Conservation (phyloP, 2,329 filamentous ascomycete species). For the Helotiales sp. region DNA sequence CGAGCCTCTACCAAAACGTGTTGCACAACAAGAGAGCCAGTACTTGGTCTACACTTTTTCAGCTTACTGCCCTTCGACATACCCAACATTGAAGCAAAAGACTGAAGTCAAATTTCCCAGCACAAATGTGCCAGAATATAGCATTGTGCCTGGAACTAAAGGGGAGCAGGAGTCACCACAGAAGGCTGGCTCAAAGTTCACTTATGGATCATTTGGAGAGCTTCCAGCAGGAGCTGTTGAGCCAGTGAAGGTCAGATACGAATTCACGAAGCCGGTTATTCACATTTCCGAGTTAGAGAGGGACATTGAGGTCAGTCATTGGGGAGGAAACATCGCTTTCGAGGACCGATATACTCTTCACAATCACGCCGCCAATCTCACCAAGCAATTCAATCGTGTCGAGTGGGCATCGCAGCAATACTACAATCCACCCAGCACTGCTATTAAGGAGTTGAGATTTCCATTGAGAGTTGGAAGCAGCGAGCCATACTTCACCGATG, state of each 20-base stretch:
- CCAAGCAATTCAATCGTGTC: slow-evolving; percentile 71
- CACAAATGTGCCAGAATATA: slow-evolving; percentile 80
- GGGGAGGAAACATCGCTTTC: slow-evolving; percentile 94
- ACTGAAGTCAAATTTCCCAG: slow-evolving; percentile 91
- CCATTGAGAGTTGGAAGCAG: slow-evolving; percentile 76
- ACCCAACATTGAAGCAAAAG: slow-evolving; percentile 89
- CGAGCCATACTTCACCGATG: slow-evolving; percentile 92
- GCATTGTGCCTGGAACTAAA: slow-evolving; percentile 63
- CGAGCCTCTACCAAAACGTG: slow-evolving; percentile 74
- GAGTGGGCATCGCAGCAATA: slow-evolving; percentile 73
- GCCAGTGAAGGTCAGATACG: slow-evolving; percentile 80
- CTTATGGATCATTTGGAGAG: slow-evolving; percentile 86
- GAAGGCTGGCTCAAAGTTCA: slow-evolving; percentile 82
- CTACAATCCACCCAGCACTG: slow-evolving; percentile 74
- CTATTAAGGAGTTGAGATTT: slow-evolving; percentile 79
- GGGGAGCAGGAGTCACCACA: slow-evolving; percentile 64
- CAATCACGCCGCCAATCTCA: slow-evolving; percentile 81
- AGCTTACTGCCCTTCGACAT: slow-evolving; percentile 80
- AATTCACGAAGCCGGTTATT: slow-evolving; percentile 89
- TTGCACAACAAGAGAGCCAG: slow-evolving; percentile 84
- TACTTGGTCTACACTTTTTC: slow-evolving; percentile 85
- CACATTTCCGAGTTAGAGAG: slow-evolving; percentile 80
- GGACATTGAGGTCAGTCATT: slow-evolving; percentile 94
- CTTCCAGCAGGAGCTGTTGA: slow-evolving; percentile 74
- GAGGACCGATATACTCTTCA: slow-evolving; percentile 90